Percentiles rank a stretch among this genome's conserved stretches.
Conservation (phyloP, 2,329 filamentous ascomycete genomes). For the Colletotrichum siamense region DNA sequence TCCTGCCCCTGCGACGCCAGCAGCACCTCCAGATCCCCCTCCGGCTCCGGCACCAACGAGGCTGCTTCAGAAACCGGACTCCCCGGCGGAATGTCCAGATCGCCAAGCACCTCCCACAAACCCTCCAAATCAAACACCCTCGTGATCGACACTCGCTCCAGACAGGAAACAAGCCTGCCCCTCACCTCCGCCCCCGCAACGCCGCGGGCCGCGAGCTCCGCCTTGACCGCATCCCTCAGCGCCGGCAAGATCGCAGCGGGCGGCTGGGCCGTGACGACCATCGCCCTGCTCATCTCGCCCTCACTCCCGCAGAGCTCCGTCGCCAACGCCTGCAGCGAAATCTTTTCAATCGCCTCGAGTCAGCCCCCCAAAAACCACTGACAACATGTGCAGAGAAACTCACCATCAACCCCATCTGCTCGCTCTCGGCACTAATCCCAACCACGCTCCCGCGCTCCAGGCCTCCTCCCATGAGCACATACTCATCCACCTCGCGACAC, state of each 20-base stretch:
- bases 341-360: slow-evolving; percentile 27
- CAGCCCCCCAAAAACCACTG: neutral
- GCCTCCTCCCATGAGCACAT: slow-evolving; percentile 52
- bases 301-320: slow-evolving; percentile 37
- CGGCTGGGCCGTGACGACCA: slow-evolving; percentile 57
- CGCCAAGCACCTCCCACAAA: slow-evolving; percentile 60
- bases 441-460: slow-evolving; percentile 57
- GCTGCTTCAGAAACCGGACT: neutral
- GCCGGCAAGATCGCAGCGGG: slow-evolving; percentile 42
- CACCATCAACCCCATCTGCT: slow-evolving; percentile 53
- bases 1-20: neutral
- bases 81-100: slow-evolving; percentile 41
- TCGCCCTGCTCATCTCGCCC: slow-evolving; percentile 34
- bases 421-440: slow-evolving; percentile 59
- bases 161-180: slow-evolving; percentile 35
- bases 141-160: slow-evolving; percentile 59
- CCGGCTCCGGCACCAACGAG: neutral
- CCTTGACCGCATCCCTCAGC: slow-evolving; percentile 45
- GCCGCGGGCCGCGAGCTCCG: slow-evolving; percentile 33
- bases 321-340: slow-evolving; percentile 56
- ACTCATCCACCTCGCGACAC: slow-evolving; percentile 53
- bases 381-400: slow-evolving; percentile 26
- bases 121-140: slow-evolving; percentile 65
- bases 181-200: slow-evolving; percentile 22
- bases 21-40: neutral